Evolutionary conservation across 179 eudicot species (phyloP).

Genomic region (Heliamphora pulchella): DNA sequence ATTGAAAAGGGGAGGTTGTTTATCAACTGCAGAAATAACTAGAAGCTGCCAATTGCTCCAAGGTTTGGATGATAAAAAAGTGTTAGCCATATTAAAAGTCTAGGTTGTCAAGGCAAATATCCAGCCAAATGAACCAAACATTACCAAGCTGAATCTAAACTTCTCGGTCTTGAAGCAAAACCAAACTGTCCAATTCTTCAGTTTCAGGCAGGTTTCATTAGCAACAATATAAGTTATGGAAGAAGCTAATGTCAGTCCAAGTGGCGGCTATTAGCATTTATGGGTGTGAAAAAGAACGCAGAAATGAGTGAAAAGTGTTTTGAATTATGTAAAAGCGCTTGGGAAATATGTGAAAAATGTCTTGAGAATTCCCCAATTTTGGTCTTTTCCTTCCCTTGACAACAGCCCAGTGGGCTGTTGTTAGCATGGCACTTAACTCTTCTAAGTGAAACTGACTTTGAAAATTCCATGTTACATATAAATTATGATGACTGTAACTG

Average conservation of each 20-base stretch:
- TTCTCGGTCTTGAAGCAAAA: background rate
- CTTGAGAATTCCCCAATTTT: too few relatives aligned
- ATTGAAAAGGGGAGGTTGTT: background rate
- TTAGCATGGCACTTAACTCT: background rate
- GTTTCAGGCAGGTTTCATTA: background rate
- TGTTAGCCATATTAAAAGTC: background rate
- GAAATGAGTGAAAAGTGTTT: background rate
- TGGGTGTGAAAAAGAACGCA: too few relatives aligned
- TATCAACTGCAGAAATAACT: background rate
- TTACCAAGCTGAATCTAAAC: background rate
- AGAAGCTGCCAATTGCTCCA: too few relatives aligned
- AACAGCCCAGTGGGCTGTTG: background rate
- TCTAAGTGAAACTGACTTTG: background rate
- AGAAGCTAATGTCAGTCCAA: background rate
- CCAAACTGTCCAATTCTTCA: background rate
- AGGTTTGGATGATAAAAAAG: constrained; percentile 1
- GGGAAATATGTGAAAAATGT: background rate
- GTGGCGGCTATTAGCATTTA: too few relatives aligned
- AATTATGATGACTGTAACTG: background rate
- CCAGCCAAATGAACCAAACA: background rate
- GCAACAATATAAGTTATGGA: background rate
- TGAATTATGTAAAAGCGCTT: background rate
- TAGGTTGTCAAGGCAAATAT: background rate
- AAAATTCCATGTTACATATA: background rate
- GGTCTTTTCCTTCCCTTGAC: too few relatives aligned